Base-by-base conservation (phyloP, 371 early-diverging fungal species). In the Syncephalis fuscata region DNA sequence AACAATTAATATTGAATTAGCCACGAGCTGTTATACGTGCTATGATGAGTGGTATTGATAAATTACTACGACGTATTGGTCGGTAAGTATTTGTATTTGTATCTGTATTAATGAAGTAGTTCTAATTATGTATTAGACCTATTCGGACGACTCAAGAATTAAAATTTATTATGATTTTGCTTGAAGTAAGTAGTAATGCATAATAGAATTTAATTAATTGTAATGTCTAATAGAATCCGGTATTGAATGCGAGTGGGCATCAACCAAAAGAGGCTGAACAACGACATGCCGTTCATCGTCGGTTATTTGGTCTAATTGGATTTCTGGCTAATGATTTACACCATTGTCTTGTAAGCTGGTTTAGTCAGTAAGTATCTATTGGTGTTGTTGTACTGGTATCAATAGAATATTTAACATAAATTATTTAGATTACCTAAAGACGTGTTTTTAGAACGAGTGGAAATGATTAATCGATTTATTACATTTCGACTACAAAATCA, bases 31-130 rank as follows among this genome's bases (percentile, higher is more conserved):
- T 77, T 8, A 68, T 80, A 24, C 73, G 78, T 22, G 67, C 75
- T 10, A 76, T 88, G 75, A 85, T 89, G 85, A 65, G 65, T 17
- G 78, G 80, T 14, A 80, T 70, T 8, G 87, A 88, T 49, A 60
- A 65, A 46, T 56, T 88, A 8, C 59, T 92, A 50, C 77, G 78
- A 54, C 70, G 90, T 21, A 90, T 90, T 16, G 77, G 83, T 32
- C 63, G 82, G 62, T 78, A 70, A 25, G 50, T 69, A 36, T 44
- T 51, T 17, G 45, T 53, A 20, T 32, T 5, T 46, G 9, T 14
- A 1, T 2, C 17, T 20, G 20, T 32, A 39, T 27, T 5, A 37
- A 47, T n/a, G 26, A 3, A 20, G 8, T 45, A 20, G 14, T 16
- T 10, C 19, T 8, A 46, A n/a, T 25, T 25, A 21, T 22, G 22